Evolutionary conservation across 1,284 basidiomycete species (phyloP).

Genomic region (Ustilago esculenta): DNA sequence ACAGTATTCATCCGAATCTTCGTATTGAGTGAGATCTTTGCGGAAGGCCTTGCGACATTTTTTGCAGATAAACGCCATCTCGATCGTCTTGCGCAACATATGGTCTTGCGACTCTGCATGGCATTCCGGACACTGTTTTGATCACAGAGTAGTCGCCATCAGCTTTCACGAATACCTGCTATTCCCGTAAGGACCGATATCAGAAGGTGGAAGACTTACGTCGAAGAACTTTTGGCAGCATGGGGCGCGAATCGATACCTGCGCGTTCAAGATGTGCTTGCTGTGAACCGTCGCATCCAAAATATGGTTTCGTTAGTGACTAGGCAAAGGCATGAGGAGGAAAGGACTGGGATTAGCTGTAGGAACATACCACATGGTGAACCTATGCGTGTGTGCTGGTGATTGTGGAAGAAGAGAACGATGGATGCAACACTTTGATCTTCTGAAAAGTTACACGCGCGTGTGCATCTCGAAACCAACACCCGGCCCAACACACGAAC

Average conservation of each 20-base stretch:
- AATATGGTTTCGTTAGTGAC: too few species aligned
- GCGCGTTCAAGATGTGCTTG: slow-evolving; percentile 67
- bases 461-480: slow-evolving; percentile 27
- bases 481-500: slow-evolving; percentile 3
- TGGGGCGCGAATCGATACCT: slow-evolving; percentile 64
- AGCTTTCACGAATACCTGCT: too few species aligned
- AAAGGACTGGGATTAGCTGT: too few species aligned
- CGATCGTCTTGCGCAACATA: slow-evolving; percentile 77
- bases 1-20: slow-evolving; percentile 97
- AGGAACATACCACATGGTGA: slow-evolving; percentile 24
- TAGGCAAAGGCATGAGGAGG: too few species aligned
- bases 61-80: slow-evolving; percentile 96
- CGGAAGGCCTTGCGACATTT: slow-evolving; percentile 97
- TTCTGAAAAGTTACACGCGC: slow-evolving; percentile 13
- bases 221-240: slow-evolving; percentile 67
- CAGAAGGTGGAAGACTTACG: slow-evolving; percentile 32
- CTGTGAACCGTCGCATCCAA: slow-evolving; percentile 23
- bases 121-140: slow-evolving; percentile 86
- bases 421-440: slow-evolving; percentile 1
- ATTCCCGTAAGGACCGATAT: too few species aligned
- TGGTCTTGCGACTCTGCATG: slow-evolving; percentile 84
- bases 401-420: background rate
- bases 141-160: background rate
- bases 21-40: slow-evolving; percentile 89
- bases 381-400: background rate